phyloP scores from a whole-genome alignment of 352 stramenopile species.

The Phytophthora litchii region DNA sequence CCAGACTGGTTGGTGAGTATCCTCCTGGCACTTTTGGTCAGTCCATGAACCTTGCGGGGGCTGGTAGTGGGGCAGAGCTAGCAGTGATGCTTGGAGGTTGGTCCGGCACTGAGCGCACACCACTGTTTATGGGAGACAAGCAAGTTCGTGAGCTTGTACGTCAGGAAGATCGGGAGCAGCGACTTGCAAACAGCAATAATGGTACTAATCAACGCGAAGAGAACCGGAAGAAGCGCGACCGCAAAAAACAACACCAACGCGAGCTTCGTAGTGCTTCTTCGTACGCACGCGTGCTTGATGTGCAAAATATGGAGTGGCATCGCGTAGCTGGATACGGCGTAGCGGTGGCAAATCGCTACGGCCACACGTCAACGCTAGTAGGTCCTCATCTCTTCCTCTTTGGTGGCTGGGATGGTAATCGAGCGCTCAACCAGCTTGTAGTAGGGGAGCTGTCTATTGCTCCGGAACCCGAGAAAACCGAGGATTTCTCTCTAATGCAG shows the following conservation, averaged over 20 bases:
- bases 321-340: conserved; percentile 44
- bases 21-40: conserved; percentile 71
- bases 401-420: conserved; percentile 83
- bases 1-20: conserved; percentile 73
- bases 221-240: conserved; percentile 40
- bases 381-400: conserved; percentile 78
- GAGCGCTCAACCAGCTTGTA: conserved; percentile 77
- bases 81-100: conserved; percentile 75
- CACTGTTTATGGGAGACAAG: conserved; percentile 83
- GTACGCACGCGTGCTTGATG: conserved; percentile 65
- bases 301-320: conserved; percentile 72
- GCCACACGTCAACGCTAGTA: conserved; percentile 67
- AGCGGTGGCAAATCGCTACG: conserved; percentile 68
- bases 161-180: conserved; percentile 59
- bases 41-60: conserved; percentile 32
- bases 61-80: conserved; percentile 45
- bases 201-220: conserved; percentile 21
- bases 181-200: conserved; percentile 43
- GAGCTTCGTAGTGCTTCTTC: conserved; percentile 52
- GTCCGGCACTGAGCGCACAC: conserved; percentile 75
- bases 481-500: conserved; percentile 12
- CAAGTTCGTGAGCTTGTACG: conserved; percentile 62
- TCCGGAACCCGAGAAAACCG: conserved; percentile 11
- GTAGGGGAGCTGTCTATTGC: conserved; percentile 55
- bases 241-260: conserved; percentile 42